These are phyloP conservation scores for Leccinellum rugosiceps DNA, from an alignment of 768 basidiomycete species.

Conservation along the genomic window DNA sequence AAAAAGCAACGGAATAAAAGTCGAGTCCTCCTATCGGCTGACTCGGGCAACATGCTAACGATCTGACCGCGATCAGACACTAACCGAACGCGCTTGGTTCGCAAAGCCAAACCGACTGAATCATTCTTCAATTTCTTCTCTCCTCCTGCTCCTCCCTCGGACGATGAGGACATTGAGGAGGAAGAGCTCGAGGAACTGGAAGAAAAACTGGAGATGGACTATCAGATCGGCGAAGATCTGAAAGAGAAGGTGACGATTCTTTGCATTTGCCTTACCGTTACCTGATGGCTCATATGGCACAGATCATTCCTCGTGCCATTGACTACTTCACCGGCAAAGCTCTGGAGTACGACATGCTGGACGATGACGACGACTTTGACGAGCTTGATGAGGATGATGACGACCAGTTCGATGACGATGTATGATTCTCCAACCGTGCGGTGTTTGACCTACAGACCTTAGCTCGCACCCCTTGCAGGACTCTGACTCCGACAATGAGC, in stretches of 20 bases:
- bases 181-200: slow-evolving; percentile 90
- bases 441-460: slow-evolving; percentile 16
- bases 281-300: not conserved
- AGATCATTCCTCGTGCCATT: slow-evolving; percentile 93
- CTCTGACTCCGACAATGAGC: slow-evolving; percentile 65
- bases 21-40: slow-evolving; percentile 28
- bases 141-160: slow-evolving; percentile 70
- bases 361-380: slow-evolving; percentile 59
- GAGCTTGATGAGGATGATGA: slow-evolving; percentile 51
- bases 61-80: slow-evolving; percentile 52
- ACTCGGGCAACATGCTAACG: not conserved
- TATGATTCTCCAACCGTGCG: slow-evolving; percentile 30
- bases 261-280: not conserved
- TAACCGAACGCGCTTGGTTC: slow-evolving; percentile 76
- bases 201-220: slow-evolving; percentile 92
- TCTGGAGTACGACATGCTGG: slow-evolving; percentile 68
- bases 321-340: slow-evolving; percentile 99
- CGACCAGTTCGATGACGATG: slow-evolving; percentile 60
- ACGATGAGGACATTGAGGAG: slow-evolving; percentile 72
- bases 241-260: slow-evolving; percentile 79
- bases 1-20: slow-evolving; percentile 99
- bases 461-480: slow-evolving; percentile 41
- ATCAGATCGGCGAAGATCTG: slow-evolving; percentile 97
- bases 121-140: slow-evolving; percentile 99
- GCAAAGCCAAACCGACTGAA: slow-evolving; percentile 85